A percentile compares a stretch with the other conserved stretches of the same genome.
These are phyloP conservation scores for Annulohypoxylon nitens DNA, from an alignment of 495 filamentous ascomycete species.

Conservation along the genomic window DNA sequence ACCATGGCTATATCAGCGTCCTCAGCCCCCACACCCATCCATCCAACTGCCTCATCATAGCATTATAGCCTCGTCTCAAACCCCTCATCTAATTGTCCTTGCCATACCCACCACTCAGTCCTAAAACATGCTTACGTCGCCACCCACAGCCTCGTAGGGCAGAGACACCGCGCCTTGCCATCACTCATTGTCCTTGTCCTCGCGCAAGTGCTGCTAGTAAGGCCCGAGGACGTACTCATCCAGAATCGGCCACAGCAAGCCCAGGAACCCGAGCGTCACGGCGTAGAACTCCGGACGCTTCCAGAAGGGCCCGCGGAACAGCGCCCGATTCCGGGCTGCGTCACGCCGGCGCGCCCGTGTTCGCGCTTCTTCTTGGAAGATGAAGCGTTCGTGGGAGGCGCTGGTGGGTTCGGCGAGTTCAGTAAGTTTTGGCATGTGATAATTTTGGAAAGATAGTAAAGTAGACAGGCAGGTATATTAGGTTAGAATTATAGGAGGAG, in stretches of 20 bases:
- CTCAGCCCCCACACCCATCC: neutral
- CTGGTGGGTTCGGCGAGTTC: slow-evolving; percentile 1
- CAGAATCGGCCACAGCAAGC: slow-evolving; percentile 34
- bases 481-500: neutral
- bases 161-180: neutral
- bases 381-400: slow-evolving; percentile 43
- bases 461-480: neutral
- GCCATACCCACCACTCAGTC: neutral
- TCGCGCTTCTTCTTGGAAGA: slow-evolving; percentile 43
- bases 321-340: slow-evolving; percentile 39
- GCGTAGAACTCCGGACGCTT: slow-evolving; percentile 44
- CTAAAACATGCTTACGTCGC: neutral
- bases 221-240: slow-evolving; percentile 39
- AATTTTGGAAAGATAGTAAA: neutral
- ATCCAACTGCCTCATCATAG: neutral
- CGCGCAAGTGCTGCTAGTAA: neutral
- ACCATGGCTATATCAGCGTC: slow-evolving; percentile 11
- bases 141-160: neutral
- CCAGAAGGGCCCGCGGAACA: slow-evolving; percentile 36
- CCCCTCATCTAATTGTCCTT: neutral
- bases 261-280: slow-evolving; percentile 33
- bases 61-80: neutral
- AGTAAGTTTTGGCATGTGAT: neutral
- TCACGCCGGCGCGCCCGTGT: slow-evolving; percentile 40
- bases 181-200: neutral